phyloP scores from a whole-genome alignment of 345 rosid species.

The Hypericum androsaemum region DNA sequence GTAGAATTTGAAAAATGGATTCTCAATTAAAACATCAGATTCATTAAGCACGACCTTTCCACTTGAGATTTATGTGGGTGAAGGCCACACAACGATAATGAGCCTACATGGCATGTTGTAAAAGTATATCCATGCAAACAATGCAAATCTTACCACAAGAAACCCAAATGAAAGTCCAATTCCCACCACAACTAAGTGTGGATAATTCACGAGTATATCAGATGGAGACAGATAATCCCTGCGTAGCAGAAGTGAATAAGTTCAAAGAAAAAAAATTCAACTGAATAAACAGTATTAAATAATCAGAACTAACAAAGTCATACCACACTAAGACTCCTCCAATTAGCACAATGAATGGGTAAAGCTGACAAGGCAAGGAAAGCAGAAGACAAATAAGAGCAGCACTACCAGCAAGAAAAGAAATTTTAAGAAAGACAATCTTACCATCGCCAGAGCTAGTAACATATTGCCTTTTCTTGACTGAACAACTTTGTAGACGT shows the following conservation, averaged over 20 bases:
- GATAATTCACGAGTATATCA: slow-evolving; percentile 65
- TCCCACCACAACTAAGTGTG: slow-evolving; percentile 79
- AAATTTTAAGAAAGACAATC: slow-evolving; percentile 7
- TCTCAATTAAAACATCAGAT: too few species aligned
- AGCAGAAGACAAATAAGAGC: slow-evolving; percentile 10
- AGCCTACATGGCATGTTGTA: neutral
- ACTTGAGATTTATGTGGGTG: too few species aligned
- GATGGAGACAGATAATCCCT: slow-evolving; percentile 81
- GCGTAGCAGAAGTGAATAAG: slow-evolving; percentile 16
- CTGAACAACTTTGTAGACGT: slow-evolving; percentile 70
- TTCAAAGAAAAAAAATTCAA: slow-evolving; percentile 4
- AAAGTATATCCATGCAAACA: neutral
- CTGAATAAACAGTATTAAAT: slow-evolving; percentile 2
- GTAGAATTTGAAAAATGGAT: too few species aligned
- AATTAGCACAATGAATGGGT: slow-evolving; percentile 61
- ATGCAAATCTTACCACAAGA: slow-evolving; percentile 62
- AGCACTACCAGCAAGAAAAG: slow-evolving; percentile 1
- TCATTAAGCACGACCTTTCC: too few species aligned
- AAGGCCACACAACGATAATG: too few species aligned
- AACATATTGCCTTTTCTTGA: slow-evolving; percentile 84
- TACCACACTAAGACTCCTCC: slow-evolving; percentile 86
- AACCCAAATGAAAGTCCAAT: slow-evolving; percentile 99
- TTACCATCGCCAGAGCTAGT: slow-evolving; percentile 88
- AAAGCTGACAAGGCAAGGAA: slow-evolving; percentile 44
- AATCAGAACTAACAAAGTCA: slow-evolving; percentile 9